phyloP scores from a whole-genome alignment of 345 rosid genomes.

The Corymbia maculata region DNA sequence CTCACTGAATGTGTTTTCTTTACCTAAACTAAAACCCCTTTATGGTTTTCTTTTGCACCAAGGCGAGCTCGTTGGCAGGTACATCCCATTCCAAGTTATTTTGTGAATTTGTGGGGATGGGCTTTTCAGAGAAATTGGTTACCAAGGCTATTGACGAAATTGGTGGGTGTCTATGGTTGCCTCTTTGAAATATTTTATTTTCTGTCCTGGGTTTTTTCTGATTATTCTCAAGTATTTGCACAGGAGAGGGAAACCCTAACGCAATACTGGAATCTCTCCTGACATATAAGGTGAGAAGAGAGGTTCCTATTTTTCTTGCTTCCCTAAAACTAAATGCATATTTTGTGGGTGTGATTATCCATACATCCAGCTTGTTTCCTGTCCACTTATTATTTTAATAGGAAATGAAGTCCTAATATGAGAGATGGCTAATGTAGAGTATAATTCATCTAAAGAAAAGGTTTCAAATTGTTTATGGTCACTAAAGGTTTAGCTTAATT shows the following conservation, averaged over 20 bases:
- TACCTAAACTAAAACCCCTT: neutral
- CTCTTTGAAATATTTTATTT: neutral
- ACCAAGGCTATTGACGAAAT: slow-evolving; percentile 52
- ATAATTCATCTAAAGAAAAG: neutral
- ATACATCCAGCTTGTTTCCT: neutral
- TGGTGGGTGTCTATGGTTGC: slow-evolving; percentile 23
- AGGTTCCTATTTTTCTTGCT: neutral
- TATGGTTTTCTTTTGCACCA: neutral
- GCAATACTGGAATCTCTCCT: slow-evolving; percentile 46
- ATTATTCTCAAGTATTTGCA: neutral
- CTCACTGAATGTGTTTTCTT: neutral
- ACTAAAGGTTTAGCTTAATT: neutral
- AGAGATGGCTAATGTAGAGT: neutral
- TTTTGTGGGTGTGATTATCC: neutral
- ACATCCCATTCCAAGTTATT: slow-evolving; percentile 43
- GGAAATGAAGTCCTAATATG: neutral
- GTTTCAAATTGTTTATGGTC: neutral
- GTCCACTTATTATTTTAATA: neutral
- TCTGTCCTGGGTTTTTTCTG: neutral
- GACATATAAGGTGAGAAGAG: slow-evolving; percentile 31
- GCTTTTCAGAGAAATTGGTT: slow-evolving; percentile 51
- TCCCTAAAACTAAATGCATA: neutral
- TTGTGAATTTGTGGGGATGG: slow-evolving; percentile 65
- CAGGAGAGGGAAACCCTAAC: slow-evolving; percentile 43
- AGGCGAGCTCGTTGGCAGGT: slow-evolving; percentile 44